A percentile compares a stretch with the other conserved stretches of the same genome.
These are phyloP conservation scores for Umbelopsis isabellina DNA, from an alignment of 192 early-diverging fungal species.

Conservation along the genomic window DNA sequence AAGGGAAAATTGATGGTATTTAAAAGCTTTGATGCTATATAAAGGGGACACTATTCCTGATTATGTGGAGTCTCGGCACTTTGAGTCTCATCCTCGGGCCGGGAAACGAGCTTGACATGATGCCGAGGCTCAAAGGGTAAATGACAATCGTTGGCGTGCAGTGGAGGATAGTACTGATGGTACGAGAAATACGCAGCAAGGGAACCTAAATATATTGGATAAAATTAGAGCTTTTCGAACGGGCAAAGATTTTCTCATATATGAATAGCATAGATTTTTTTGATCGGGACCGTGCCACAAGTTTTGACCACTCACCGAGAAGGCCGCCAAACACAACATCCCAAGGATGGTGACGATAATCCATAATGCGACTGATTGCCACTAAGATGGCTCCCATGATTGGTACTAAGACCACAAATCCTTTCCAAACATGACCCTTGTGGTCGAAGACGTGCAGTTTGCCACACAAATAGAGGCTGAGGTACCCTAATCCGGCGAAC, in stretches of 20 bases:
- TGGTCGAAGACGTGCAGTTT: conserved; percentile 76
- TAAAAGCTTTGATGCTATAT: no score
- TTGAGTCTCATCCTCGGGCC: background rate
- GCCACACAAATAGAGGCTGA: conserved; percentile 72
- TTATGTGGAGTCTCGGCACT: background rate
- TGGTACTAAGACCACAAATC: conserved; percentile 62
- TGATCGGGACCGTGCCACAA: background rate
- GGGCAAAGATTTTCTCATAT: background rate
- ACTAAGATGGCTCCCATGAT: conserved; percentile 60
- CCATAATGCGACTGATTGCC: conserved; percentile 65
- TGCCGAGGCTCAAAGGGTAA: conserved; percentile 11
- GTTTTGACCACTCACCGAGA: conserved; percentile 1
- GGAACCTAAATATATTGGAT: conserved; percentile 45
- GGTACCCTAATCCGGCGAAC: conserved; percentile 72
- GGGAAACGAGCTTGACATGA: background rate
- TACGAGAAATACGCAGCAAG: conserved; percentile 67
- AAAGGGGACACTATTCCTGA: background rate
- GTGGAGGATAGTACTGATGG: conserved; percentile 66
- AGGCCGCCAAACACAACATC: conserved; percentile 70
- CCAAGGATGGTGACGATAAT: conserved; percentile 84
- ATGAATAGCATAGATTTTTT: background rate
- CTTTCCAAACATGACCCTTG: conserved; percentile 69
- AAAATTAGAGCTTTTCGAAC: background rate
- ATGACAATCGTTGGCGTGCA: conserved; percentile 16
- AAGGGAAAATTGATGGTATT: no score